phyloP scores from a whole-genome alignment of 2,329 filamentous ascomycete genomes.

The Escovopsis weberi region DNA sequence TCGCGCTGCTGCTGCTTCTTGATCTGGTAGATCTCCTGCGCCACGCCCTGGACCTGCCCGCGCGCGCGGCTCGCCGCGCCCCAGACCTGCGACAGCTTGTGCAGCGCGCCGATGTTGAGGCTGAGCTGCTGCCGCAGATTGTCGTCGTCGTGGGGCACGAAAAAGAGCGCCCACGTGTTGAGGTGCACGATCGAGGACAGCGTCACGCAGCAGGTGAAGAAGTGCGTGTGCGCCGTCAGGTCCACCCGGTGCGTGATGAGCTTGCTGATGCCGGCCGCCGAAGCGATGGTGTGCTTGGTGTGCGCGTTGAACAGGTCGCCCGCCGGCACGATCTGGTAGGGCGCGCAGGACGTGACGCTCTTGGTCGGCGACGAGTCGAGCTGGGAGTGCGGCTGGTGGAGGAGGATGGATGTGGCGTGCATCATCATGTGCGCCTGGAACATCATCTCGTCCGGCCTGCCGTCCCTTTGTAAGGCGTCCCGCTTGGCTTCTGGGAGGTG shows the following conservation, averaged over 20 bases:
- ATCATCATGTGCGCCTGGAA: conserved; percentile 81
- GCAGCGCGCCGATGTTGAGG: conserved; percentile 64
- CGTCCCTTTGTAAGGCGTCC: conserved; percentile 52
- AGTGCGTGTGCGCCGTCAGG: conserved; percentile 62
- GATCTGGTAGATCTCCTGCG: conserved; percentile 55
- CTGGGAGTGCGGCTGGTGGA: conserved; percentile 68
- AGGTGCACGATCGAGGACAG: conserved; percentile 70
- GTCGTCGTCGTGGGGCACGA: conserved; percentile 45
- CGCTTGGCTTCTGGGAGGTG: conserved; percentile 61
- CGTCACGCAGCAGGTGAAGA: conserved; percentile 70
- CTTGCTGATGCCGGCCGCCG: conserved; percentile 62
- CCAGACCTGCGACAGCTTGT: conserved; percentile 56
- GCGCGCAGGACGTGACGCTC: conserved; percentile 51
- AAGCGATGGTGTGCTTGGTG: conserved; percentile 66
- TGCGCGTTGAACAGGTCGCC: conserved; percentile 47
- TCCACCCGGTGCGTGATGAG: conserved; percentile 61
- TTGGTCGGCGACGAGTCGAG: conserved; percentile 47
- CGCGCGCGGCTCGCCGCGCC: conserved; percentile 54
- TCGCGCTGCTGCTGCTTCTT: conserved; percentile 42
- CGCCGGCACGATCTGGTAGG: conserved; percentile 35
- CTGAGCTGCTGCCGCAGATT: conserved; percentile 61
- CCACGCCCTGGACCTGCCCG: conserved; percentile 61
- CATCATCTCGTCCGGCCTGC: conserved; percentile 73
- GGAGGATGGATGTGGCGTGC: conserved; percentile 51
- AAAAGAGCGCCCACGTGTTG: conserved; percentile 58